phyloP scores from a whole-genome alignment of 1,284 basidiomycete species.

The Erythrobasidium hasegawianum region DNA sequence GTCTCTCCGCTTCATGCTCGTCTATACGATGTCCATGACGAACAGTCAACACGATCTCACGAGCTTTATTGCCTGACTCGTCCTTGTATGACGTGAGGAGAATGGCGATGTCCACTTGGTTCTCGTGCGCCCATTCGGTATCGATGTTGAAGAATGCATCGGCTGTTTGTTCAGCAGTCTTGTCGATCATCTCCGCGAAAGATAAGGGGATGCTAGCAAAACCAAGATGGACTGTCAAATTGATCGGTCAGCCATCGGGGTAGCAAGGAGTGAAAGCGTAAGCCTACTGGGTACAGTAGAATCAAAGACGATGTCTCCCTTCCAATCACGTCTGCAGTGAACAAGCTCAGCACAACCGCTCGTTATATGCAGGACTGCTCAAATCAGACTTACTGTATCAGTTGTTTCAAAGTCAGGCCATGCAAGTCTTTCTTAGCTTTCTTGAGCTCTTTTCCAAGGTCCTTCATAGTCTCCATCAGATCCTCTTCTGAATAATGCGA shows the following conservation, averaged over 20 bases:
- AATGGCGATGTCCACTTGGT: slow-evolving; percentile 26
- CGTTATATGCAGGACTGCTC: too few species aligned
- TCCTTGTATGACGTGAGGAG: slow-evolving; percentile 28
- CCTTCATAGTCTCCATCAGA: slow-evolving; percentile 41
- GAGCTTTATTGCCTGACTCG: slow-evolving; percentile 12
- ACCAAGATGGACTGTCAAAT: slow-evolving; percentile 18
- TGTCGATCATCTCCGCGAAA: slow-evolving; percentile 24
- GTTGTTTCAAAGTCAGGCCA: slow-evolving; percentile 44
- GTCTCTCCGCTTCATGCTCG: slow-evolving; percentile 22
- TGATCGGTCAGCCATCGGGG: neutral
- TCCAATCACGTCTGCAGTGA: slow-evolving; percentile 45
- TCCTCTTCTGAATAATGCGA: slow-evolving; percentile 33
- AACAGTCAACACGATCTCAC: slow-evolving; percentile 32
- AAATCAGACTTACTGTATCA: slow-evolving; percentile 39
- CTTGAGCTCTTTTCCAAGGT: slow-evolving; percentile 42
- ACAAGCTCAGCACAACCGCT: too few species aligned
- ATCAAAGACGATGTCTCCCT: slow-evolving; percentile 41
- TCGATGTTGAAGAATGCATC: slow-evolving; percentile 30
- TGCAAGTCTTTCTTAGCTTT: slow-evolving; percentile 46
- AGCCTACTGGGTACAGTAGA: slow-evolving; percentile 17
- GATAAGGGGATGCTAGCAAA: slow-evolving; percentile 32
- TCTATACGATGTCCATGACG: slow-evolving; percentile 21
- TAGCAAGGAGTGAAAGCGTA: too few species aligned
- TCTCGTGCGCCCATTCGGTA: slow-evolving; percentile 30
- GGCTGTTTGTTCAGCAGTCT: slow-evolving; percentile 25